Percentiles rank a stretch among this genome's conserved stretches.
These are phyloP conservation scores for Mucor saturninus DNA, from an alignment of 371 early-diverging fungal genomes.

Conservation along the genomic window DNA sequence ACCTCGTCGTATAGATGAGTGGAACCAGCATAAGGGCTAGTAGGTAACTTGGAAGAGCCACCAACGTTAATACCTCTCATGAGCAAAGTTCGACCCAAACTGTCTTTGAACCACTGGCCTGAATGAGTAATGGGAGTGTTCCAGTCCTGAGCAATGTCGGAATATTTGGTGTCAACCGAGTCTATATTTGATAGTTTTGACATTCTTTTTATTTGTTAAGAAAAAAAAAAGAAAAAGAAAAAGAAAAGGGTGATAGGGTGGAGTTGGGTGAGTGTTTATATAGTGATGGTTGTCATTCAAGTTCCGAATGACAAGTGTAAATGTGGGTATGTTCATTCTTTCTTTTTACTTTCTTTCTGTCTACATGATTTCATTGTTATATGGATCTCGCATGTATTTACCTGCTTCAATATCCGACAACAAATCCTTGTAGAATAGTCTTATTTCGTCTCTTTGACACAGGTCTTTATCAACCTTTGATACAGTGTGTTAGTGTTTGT, in stretches of 20 bases:
- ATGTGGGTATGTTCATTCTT: too few relatives aligned
- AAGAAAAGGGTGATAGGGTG: too few relatives aligned
- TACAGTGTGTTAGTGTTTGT: background rate
- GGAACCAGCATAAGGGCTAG: conserved; percentile 55
- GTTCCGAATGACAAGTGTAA: too few relatives aligned
- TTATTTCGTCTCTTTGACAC: conserved; percentile 37
- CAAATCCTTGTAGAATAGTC: conserved; percentile 43
- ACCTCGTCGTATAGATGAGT: conserved; percentile 56
- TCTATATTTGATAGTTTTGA: conserved; percentile 9
- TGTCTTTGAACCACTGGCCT: conserved; percentile 61
- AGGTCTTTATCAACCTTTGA: conserved; percentile 44
- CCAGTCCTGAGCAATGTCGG: conserved; percentile 35
- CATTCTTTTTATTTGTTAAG: background rate
- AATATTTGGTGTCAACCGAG: conserved; percentile 7
- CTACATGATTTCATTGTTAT: background rate
- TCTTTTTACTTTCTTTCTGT: background rate
- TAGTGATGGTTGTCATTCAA: too few relatives aligned
- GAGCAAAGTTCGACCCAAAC: conserved; percentile 53
- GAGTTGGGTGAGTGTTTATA: too few relatives aligned
- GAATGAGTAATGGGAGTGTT: conserved; percentile 25
- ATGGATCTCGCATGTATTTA: conserved; percentile 5
- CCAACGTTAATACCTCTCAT: conserved; percentile 72
- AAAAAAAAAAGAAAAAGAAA: background rate
- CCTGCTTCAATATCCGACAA: conserved; percentile 36
- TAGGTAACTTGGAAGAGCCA: conserved; percentile 70